Conservation (phyloP, 805 yeast genomes). For the Torulaspora microellipsoides region DNA sequence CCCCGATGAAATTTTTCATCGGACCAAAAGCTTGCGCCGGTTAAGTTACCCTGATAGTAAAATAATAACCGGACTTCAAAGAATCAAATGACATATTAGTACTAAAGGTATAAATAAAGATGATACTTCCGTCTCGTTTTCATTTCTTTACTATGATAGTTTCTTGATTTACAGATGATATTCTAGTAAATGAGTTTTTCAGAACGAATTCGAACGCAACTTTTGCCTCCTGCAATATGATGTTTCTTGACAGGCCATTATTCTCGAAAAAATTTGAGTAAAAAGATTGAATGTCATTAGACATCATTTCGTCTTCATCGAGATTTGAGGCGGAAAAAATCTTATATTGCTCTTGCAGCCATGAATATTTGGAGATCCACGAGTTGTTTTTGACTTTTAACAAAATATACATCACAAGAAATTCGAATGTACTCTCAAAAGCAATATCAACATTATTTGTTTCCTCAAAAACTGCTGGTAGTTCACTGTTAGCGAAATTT, state of each 20-base stretch:
- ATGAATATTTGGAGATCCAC: conserved; percentile 14
- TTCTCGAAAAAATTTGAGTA: conserved; percentile 10
- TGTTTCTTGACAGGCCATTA: background rate
- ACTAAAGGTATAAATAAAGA: too few species aligned
- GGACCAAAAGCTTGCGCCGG: too few species aligned
- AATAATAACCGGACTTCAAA: too few species aligned
- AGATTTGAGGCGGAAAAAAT: background rate
- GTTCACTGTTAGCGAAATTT: conserved; percentile 43
- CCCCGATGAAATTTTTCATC: too few species aligned
- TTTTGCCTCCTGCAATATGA: conserved; percentile 10
- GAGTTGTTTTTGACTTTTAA: conserved; percentile 14
- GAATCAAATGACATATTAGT: too few species aligned
- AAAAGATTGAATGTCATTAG: conserved; percentile 2
- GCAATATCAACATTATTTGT: conserved; percentile 43
- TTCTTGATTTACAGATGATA: conserved; percentile 20
- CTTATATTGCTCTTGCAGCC: conserved; percentile 16
- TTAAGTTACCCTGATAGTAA: too few species aligned
- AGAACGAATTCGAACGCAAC: conserved; percentile 17
- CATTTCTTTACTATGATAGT: conserved; percentile 19
- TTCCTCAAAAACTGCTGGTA: conserved; percentile 44
- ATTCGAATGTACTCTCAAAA: conserved; percentile 44
- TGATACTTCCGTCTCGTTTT: too few species aligned
- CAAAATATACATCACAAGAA: conserved; percentile 37
- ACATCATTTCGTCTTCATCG: background rate
- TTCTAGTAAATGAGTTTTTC: conserved; percentile 22